phyloP scores from a whole-genome alignment of 2,329 filamentous ascomycete genomes.

The Penicillium sp. region DNA sequence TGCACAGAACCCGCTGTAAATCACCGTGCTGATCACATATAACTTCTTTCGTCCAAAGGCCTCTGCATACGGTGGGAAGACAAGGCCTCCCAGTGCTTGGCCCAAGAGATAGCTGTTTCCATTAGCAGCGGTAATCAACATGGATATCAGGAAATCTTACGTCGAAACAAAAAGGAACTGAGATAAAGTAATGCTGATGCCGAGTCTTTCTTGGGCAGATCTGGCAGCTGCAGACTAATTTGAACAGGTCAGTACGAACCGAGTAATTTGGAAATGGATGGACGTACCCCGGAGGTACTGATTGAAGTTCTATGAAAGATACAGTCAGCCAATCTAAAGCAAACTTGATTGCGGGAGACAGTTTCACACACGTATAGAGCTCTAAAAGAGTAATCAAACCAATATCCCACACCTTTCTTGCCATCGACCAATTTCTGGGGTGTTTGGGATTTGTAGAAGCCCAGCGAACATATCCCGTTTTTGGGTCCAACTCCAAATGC shows the following conservation, averaged over 20 bases:
- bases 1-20: slow-evolving; percentile 30
- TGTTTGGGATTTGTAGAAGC: slow-evolving; percentile 12
- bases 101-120: slow-evolving; percentile 26
- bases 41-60: slow-evolving; percentile 34
- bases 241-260: neutral
- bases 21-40: slow-evolving; percentile 25
- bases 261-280: neutral
- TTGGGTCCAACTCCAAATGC: neutral
- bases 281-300: slow-evolving; percentile 5
- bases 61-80: slow-evolving; percentile 35
- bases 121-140: neutral
- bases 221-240: neutral
- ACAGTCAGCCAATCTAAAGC: neutral
- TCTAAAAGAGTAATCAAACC: slow-evolving; percentile 25
- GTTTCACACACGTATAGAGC: slow-evolving; percentile 23
- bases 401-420: slow-evolving; percentile 26
- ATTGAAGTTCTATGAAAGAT: slow-evolving; percentile 2
- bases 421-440: slow-evolving; percentile 24
- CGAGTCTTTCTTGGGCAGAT: neutral
- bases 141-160: neutral
- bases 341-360: neutral
- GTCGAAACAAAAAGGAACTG: slow-evolving; percentile 9
- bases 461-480: slow-evolving; percentile 1
- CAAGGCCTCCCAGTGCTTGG: slow-evolving; percentile 28
- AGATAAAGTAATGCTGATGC: slow-evolving; percentile 1